Evolutionary conservation across 805 yeast genomes (phyloP).

Genomic region (Hagleromyces aurorensis): DNA sequence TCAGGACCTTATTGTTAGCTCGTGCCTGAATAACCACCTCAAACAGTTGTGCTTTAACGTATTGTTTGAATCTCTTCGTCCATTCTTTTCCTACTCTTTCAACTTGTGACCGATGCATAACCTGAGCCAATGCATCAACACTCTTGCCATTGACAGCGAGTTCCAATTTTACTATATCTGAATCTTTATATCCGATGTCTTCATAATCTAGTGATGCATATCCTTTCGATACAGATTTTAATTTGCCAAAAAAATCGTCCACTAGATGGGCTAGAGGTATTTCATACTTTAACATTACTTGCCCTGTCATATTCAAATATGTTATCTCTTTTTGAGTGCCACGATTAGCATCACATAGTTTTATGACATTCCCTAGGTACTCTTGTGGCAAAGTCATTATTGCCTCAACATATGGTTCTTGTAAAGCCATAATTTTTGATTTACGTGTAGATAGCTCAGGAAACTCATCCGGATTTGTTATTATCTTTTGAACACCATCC

Average conservation of each 20-base stretch:
- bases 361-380: constrained; percentile 78
- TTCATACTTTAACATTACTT: constrained; percentile 69
- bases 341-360: constrained; percentile 74
- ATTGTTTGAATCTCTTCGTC: constrained; percentile 76
- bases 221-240: constrained; percentile 84
- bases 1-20: constrained; percentile 70
- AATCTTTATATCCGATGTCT: constrained; percentile 75
- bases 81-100: constrained; percentile 69
- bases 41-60: constrained; percentile 71
- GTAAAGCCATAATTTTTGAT: constrained; percentile 37
- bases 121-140: constrained; percentile 87
- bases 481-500: constrained; percentile 54
- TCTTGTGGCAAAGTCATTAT: constrained; percentile 88
- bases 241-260: constrained; percentile 90
- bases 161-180: constrained; percentile 82
- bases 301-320: constrained; percentile 62
- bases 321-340: constrained; percentile 77
- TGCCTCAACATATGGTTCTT: constrained; percentile 88
- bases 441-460: constrained; percentile 46
- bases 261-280: constrained; percentile 85
- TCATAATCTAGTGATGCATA: constrained; percentile 93
- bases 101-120: constrained; percentile 76
- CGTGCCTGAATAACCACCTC: constrained; percentile 91
- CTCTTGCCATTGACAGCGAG: constrained; percentile 81
- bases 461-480: constrained; percentile 90